phyloP scores from a whole-genome alignment of 129 eudicot genomes.

The Saussurea involucrata region DNA sequence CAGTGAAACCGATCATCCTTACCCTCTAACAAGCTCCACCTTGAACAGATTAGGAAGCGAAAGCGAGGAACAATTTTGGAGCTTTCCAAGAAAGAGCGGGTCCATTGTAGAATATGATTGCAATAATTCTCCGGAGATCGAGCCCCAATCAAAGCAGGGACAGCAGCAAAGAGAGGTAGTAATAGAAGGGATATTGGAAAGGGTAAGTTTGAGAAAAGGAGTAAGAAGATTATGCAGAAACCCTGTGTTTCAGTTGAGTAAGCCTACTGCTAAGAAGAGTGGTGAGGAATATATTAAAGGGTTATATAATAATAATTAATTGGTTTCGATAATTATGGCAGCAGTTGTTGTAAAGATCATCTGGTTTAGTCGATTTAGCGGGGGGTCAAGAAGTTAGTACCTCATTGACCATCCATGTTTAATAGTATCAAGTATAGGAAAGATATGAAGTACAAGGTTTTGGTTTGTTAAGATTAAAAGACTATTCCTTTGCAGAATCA shows the following conservation, averaged over 20 bases:
- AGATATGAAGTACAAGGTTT: background rate
- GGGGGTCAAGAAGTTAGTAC: background rate
- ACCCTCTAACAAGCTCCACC: slow-evolving; percentile 18
- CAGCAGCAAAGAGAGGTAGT: slow-evolving; percentile 23
- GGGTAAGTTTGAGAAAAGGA: slow-evolving; percentile 39
- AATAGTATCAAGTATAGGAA: background rate
- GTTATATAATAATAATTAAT: background rate
- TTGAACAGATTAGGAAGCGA: slow-evolving; percentile 45
- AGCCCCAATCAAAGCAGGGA: slow-evolving; percentile 1
- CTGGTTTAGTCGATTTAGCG: background rate
- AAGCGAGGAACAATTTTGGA: slow-evolving; percentile 43
- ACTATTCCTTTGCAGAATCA: background rate
- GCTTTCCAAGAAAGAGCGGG: slow-evolving; percentile 45
- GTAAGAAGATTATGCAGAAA: slow-evolving; percentile 47
- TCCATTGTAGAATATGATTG: slow-evolving; percentile 14
- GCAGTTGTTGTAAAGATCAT: background rate
- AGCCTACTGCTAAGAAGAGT: slow-evolving; percentile 24
- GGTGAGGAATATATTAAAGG: background rate
- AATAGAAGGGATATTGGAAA: slow-evolving; percentile 34
- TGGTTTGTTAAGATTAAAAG: background rate
- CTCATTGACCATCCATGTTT: background rate
- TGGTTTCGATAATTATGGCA: background rate
- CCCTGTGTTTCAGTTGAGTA: slow-evolving; percentile 65
- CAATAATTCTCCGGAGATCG: background rate
- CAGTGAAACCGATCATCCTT: slow-evolving; percentile 5